A percentile compares a stretch with the other conserved stretches of the same genome.
phyloP scores from a whole-genome alignment of 805 yeast species.

The Starmerella vaccinii region DNA sequence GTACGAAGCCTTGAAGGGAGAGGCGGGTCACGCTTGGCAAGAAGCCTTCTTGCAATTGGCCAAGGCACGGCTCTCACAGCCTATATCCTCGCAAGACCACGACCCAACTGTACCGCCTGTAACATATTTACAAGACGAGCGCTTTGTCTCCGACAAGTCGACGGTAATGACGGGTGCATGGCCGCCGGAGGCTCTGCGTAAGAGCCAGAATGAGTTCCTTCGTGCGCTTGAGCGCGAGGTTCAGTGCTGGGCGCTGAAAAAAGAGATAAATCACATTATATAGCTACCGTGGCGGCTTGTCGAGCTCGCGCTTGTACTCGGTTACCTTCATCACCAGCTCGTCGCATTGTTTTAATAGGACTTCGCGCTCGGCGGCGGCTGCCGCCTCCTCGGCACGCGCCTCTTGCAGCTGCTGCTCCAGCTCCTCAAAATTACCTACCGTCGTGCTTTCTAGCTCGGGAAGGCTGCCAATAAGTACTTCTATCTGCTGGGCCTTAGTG shows the following conservation, averaged over 20 bases:
- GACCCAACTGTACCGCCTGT: conserved; percentile 10
- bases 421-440: conserved; percentile 44
- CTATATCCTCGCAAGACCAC: conserved; percentile 4
- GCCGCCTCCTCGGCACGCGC: conserved; percentile 50
- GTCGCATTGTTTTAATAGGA: conserved; percentile 51
- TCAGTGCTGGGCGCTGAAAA: background rate
- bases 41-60: conserved; percentile 19
- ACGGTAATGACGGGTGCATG: conserved; percentile 40
- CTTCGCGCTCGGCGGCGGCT: conserved; percentile 55
- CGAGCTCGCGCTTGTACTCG: conserved; percentile 34
- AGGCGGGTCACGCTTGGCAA: conserved; percentile 15
- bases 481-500: conserved; percentile 74
- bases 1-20: conserved; percentile 12
- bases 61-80: conserved; percentile 11
- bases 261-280: background rate
- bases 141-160: conserved; percentile 25
- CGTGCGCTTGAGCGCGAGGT: conserved; percentile 27
- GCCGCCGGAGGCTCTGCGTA: conserved; percentile 36
- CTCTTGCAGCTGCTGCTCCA: conserved; percentile 51
- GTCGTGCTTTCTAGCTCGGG: conserved; percentile 90
- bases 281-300: conserved; percentile 14
- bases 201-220: conserved; percentile 35
- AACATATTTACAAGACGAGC: conserved; percentile 8
- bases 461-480: conserved; percentile 71
- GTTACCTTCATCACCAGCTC: conserved; percentile 53